Conservation (phyloP, 148 eudicot genomes). For the Rheum nobile region DNA sequence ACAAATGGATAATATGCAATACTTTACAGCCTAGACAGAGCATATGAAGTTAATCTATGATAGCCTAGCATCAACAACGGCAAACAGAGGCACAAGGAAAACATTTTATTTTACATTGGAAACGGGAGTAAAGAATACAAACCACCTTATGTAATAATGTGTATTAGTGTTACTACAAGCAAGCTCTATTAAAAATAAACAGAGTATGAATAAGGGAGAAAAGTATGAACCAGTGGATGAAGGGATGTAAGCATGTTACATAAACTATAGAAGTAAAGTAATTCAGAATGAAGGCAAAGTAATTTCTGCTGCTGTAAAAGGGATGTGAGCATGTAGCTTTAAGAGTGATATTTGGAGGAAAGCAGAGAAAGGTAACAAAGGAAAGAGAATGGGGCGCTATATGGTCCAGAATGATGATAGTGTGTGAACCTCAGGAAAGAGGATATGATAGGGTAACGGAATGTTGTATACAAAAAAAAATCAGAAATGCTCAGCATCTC, state of each 20-base stretch:
- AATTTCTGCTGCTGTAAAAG: not conserved
- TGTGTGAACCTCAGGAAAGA: not conserved
- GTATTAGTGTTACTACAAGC: not conserved
- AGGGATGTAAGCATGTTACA: too few relatives aligned
- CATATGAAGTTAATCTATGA: not conserved
- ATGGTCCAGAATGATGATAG: not conserved
- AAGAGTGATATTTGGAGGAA: not conserved
- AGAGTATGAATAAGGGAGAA: not conserved
- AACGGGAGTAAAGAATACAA: not conserved
- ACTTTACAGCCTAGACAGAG: not conserved
- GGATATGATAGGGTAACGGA: not conserved
- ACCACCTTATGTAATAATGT: not conserved
- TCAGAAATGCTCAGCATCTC: not conserved
- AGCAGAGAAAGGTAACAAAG: not conserved
- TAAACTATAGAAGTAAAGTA: not conserved
- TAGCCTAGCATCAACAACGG: not conserved
- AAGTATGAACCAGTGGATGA: not conserved
- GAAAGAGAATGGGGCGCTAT: not conserved
- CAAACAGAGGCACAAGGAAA: not conserved
- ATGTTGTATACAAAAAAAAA: not conserved
- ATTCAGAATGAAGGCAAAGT: not conserved
- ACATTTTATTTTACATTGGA: not conserved
- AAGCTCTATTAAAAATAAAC: constrained; percentile 2
- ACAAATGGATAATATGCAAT: too few relatives aligned
- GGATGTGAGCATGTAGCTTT: not conserved